Conservation (phyloP, 306 rosid species). For the Acacia confusa region DNA sequence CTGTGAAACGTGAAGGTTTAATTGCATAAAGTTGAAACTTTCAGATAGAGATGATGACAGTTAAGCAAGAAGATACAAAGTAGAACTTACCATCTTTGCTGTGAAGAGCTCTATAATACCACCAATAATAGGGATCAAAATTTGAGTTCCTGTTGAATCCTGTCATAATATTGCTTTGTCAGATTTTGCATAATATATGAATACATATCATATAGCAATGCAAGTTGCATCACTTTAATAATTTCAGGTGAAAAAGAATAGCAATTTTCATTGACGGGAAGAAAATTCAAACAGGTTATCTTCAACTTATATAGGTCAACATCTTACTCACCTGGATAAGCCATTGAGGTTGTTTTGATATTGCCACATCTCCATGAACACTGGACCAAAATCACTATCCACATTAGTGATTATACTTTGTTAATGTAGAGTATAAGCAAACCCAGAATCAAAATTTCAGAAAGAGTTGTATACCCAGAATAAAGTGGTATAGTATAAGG, state of each 20-base stretch:
- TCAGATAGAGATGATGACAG: neutral
- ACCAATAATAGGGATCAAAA: conserved; percentile 60
- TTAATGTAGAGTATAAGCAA: neutral
- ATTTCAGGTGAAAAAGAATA: neutral
- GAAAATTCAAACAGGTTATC: neutral
- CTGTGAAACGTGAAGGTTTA: conserved; percentile 45
- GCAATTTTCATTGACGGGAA: neutral
- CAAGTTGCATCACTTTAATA: neutral
- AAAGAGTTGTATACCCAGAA: conserved; percentile 43
- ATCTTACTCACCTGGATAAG: conserved; percentile 29
- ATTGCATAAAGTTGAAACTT: neutral
- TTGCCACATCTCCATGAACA: conserved; percentile 74
- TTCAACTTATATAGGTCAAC: neutral
- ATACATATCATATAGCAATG: neutral
- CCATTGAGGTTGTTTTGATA: conserved; percentile 80
- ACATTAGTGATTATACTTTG: neutral
- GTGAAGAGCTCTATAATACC: conserved; percentile 82
- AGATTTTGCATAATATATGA: neutral
- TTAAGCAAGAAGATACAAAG: neutral
- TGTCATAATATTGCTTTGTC: conserved; percentile 29
- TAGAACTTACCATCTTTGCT: conserved; percentile 50
- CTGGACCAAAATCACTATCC: conserved; percentile 34
- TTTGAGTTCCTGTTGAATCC: conserved; percentile 68
- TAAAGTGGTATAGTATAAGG: conserved; percentile 63
- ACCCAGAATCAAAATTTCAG: neutral